These are phyloP conservation scores for Sequoia sempervirens DNA, from an alignment of 75 land plant species.

Conservation along the genomic window DNA sequence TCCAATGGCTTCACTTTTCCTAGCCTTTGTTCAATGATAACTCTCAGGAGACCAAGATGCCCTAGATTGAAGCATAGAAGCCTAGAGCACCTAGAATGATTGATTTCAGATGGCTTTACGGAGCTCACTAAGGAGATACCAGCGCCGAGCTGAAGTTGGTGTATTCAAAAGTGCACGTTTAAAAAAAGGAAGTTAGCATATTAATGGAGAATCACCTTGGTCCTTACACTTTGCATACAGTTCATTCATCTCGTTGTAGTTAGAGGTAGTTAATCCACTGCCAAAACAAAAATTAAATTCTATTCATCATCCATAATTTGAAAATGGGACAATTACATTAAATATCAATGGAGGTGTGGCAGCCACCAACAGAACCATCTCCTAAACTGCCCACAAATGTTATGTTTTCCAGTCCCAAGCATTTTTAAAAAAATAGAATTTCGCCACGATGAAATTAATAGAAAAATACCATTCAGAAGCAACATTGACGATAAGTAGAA, in stretches of 20 bases:
- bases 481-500: constrained; percentile 80
- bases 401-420: not conserved
- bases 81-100: no score
- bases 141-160: no score
- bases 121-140: no score
- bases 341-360: not conserved
- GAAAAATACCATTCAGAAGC: constrained; percentile 70
- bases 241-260: constrained; percentile 69
- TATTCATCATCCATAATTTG: not conserved
- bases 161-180: not conserved
- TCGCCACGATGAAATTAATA: not conserved
- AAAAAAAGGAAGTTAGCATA: not conserved
- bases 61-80: no score
- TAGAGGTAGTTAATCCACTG: constrained; percentile 64
- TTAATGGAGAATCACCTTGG: constrained; percentile 26
- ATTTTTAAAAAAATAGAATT: not conserved
- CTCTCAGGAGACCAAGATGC: no score
- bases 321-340: not conserved
- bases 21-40: no score
- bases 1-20: no score
- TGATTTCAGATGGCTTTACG: no score
- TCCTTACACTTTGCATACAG: constrained; percentile 65
- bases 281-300: not conserved
- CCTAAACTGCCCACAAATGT: not conserved
- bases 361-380: not conserved